A percentile compares a stretch with the other conserved stretches of the same genome.
These are phyloP conservation scores for Fusarium sp. DNA, from an alignment of 2,329 filamentous ascomycete species.

Conservation along the genomic window DNA sequence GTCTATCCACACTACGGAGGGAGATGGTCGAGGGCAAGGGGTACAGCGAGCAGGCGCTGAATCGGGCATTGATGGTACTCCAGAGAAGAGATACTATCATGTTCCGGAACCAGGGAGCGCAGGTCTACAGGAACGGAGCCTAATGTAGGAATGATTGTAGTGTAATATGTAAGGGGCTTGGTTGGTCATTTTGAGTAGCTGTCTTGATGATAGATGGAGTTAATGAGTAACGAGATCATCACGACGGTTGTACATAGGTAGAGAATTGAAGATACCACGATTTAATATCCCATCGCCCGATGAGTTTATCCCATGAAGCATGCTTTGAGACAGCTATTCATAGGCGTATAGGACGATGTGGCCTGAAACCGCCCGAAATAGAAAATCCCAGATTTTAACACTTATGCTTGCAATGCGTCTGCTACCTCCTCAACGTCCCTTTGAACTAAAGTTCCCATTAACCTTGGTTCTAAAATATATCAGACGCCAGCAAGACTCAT, in stretches of 20 bases:
- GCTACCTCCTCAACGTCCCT: too few relatives aligned
- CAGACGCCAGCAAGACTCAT: too few relatives aligned
- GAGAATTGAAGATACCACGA: conserved; percentile 27
- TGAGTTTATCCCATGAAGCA: too few relatives aligned
- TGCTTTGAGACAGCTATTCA: too few relatives aligned
- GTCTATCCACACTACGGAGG: conserved; percentile 84
- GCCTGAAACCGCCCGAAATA: too few relatives aligned
- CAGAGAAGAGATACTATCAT: conserved; percentile 90
- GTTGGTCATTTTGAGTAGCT: conserved; percentile 25
- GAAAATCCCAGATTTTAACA: too few relatives aligned
- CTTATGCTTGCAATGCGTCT: too few relatives aligned
- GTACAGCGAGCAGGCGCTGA: conserved; percentile 89
- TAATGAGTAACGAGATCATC: conserved; percentile 44
- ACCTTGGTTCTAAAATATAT: too few relatives aligned
- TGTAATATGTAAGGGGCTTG: conserved; percentile 34
- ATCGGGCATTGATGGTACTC: conserved; percentile 86
- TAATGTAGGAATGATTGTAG: conserved; percentile 53
- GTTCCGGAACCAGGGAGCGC: conserved; percentile 81
- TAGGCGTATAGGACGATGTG: too few relatives aligned
- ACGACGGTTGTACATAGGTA: conserved; percentile 14
- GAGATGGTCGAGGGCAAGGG: conserved; percentile 95
- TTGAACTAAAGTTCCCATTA: too few relatives aligned
- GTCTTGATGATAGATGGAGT: conserved; percentile 36
- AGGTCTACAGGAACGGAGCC: conserved; percentile 81
- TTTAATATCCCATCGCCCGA: background rate